Evolutionary conservation across 2,329 filamentous ascomycete species (phyloP).

Genomic region (Coniella lustricola): DNA sequence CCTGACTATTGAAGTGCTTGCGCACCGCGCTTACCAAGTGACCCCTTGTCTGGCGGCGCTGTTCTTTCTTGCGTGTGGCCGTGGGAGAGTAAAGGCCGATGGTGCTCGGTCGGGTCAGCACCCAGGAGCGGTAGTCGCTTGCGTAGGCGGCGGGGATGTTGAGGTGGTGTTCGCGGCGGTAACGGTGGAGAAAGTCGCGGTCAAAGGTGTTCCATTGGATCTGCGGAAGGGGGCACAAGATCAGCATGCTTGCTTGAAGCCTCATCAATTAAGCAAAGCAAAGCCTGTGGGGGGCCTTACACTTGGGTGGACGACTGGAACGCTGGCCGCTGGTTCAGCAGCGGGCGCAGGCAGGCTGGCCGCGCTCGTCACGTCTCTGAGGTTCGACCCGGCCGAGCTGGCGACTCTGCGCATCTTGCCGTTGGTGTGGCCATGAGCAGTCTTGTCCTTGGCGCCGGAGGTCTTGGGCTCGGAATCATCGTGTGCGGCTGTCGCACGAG

Average conservation of each 20-base stretch:
- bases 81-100: slow-evolving; percentile 69
- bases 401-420: slow-evolving; percentile 50
- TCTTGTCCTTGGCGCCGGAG: slow-evolving; percentile 38
- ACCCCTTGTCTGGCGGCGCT: slow-evolving; percentile 63
- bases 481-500: slow-evolving; percentile 29
- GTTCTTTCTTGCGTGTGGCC: slow-evolving; percentile 59
- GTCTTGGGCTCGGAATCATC: slow-evolving; percentile 39
- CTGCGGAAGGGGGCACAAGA: slow-evolving; percentile 25
- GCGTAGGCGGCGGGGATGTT: slow-evolving; percentile 64
- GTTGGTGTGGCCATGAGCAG: slow-evolving; percentile 32
- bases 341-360: slow-evolving; percentile 20
- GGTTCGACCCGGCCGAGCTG: slow-evolving; percentile 43
- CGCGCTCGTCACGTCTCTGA: slow-evolving; percentile 38
- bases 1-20: slow-evolving; percentile 77
- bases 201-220: slow-evolving; percentile 64
- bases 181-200: slow-evolving; percentile 61
- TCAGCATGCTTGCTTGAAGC: no score
- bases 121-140: slow-evolving; percentile 53
- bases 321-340: slow-evolving; percentile 21
- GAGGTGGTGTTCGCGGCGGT: slow-evolving; percentile 67
- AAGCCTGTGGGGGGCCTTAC: no score
- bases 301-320: slow-evolving; percentile 10
- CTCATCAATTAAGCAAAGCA: no score
- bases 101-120: slow-evolving; percentile 53
- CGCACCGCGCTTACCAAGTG: slow-evolving; percentile 65